These are phyloP conservation scores for Starmerella gropengiesseri DNA, from an alignment of 805 yeast species.

Conservation along the genomic window DNA sequence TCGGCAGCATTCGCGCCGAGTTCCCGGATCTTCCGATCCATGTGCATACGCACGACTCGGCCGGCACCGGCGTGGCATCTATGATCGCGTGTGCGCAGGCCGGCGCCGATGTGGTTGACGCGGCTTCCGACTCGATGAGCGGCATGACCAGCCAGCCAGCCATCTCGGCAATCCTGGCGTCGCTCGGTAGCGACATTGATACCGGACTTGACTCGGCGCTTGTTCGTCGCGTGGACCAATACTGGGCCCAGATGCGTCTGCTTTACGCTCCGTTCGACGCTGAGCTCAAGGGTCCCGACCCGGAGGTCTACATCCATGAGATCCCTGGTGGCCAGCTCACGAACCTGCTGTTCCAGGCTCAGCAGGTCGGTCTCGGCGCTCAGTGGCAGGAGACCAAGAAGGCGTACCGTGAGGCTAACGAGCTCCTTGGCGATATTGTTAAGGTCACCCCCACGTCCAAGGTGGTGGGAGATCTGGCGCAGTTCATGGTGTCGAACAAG, in stretches of 20 bases:
- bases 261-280: slow-evolving; percentile 96
- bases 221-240: slow-evolving; percentile 77
- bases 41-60: slow-evolving; percentile 98
- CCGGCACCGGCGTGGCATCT: slow-evolving; percentile 97
- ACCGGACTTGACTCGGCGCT: slow-evolving; percentile 57
- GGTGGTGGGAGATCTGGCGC: slow-evolving; percentile 99
- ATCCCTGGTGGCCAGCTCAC: slow-evolving; percentile 99
- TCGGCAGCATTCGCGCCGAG: slow-evolving; percentile 69
- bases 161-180: slow-evolving; percentile 81
- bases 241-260: slow-evolving; percentile 99
- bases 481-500: slow-evolving; percentile 96
- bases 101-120: slow-evolving; percentile 98
- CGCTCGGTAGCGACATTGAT: slow-evolving; percentile 70
- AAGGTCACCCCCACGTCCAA: slow-evolving; percentile 99
- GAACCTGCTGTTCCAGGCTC: slow-evolving; percentile 96
- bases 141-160: slow-evolving; percentile 99
- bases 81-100: slow-evolving; percentile 90
- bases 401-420: slow-evolving; percentile 86
- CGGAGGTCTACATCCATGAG: slow-evolving; percentile 96
- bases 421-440: slow-evolving; percentile 87
- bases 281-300: slow-evolving; percentile 98
- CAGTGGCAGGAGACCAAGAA: slow-evolving; percentile 95
- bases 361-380: slow-evolving; percentile 93
- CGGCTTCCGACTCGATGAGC: slow-evolving; percentile 93
- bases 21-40: slow-evolving; percentile 95